Evolutionary conservation across 1,139 yeast species (phyloP).

Genomic region (Pichia inconspicua): DNA sequence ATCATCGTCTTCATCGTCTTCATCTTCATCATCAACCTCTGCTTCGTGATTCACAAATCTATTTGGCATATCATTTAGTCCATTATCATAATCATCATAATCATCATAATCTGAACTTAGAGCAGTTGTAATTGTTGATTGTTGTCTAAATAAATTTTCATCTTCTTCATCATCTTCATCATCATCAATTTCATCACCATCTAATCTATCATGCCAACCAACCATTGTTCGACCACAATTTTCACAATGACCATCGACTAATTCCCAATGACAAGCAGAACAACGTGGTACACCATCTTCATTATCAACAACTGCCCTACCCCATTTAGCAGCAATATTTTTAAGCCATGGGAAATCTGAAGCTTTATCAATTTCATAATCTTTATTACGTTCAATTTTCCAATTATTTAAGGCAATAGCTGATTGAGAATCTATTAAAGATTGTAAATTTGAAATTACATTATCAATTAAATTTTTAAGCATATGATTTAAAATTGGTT

Average conservation of each 20-base stretch:
- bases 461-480: constrained; percentile 4
- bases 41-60: neutral
- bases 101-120: constrained; percentile 9
- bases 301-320: constrained; percentile 46
- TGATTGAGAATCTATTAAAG: neutral
- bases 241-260: constrained; percentile 18
- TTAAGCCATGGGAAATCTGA: constrained; percentile 15
- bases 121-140: neutral
- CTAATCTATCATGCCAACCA: constrained; percentile 15
- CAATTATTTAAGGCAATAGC: constrained; percentile 1
- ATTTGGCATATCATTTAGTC: constrained; percentile 2
- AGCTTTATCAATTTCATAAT: constrained; percentile 11
- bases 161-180: constrained; percentile 9
- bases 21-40: constrained; percentile 3
- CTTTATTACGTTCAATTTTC: constrained; percentile 12
- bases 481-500: constrained; percentile 14
- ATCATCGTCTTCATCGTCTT: neutral
- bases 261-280: constrained; percentile 79
- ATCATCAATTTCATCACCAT: constrained; percentile 13
- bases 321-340: constrained; percentile 28
- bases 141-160: neutral
- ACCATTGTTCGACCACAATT: constrained; percentile 20
- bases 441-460: neutral
- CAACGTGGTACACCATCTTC: constrained; percentile 79
- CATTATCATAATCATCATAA: constrained; percentile 12